Evolutionary conservation across 768 basidiomycete species (phyloP), one percentile per base, ranked within the genome.

Genomic region (Phanerochaete carnosa): DNA sequence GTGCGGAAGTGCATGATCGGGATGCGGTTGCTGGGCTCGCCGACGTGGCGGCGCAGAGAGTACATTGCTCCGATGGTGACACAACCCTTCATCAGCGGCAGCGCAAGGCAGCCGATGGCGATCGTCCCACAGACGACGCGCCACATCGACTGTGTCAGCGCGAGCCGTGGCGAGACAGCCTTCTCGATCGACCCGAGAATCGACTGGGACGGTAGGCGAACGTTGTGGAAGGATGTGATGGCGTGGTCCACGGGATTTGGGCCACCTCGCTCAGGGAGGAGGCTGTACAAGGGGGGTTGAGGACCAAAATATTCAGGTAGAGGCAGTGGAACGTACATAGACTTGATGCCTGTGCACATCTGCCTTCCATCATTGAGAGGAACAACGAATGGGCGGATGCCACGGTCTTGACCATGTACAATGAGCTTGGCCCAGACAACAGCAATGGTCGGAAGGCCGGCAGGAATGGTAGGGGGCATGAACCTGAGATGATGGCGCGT

Each of bases 1-100:
- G 87, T 88, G 26, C 85, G 78, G 74, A 88, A 88, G 6, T 79
- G 71, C 57, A 87, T 77, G 65, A 88, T 86, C 0, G 84, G 84
- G 3, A 79, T 71, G 19, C 77, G 79, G 15, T 70, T 54, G 5
- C 67, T 69, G 63, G 79, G 79, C 8, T 82, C 83, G 23, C 77
- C 73, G 37, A 87, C 70, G 45, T 73, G 77, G 35, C 85, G 78
- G 68, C 83, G 81, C 73, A 81, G 76, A 13, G 83, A 84, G 63
- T 87, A 87, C 60, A 74, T 77, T n/a, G 81, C 82, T 1, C 77
- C 79, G 55, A 86, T 84, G 65, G 76, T 85, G 8, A 83, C 78
- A 19, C 77, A 72, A n/a, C 77, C 69, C 66, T 83, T 83, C 61
- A 85, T 76, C 16, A 79, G 79, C 53, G 83, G 77, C 39, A 86